Base-by-base conservation (phyloP, 257 asterid species). In the Ballota nigra region DNA sequence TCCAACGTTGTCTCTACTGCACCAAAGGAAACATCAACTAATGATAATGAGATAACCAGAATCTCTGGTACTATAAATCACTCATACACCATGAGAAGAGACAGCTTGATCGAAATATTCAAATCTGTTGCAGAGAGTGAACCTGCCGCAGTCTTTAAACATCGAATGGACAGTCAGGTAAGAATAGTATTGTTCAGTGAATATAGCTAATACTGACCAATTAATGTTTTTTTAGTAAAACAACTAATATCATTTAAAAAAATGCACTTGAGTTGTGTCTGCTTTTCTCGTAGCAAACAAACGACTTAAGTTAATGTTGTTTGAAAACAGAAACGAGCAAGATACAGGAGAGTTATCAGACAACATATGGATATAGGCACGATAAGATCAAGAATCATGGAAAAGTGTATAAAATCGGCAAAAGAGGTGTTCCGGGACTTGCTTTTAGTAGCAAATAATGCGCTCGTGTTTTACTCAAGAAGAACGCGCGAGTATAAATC, bases 131-230 rank as follows among this genome's bases (percentile, higher is more conserved):
- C 91, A 1, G 79, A 63, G 79, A 84, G 89, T 7, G 91, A 84
- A 47, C 83, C 86, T 3, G 97, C 96, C 1, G 63, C 80, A 7
- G 97, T 88, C 72, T 91, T 94, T 70, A 84, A 84, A 78, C 96
- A 91, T 79, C 90, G 95, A 45, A 90, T 94, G 87, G 99, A 94
- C 77, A 82, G 97, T 77, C 99, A 92, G 98, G 96, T 88, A 76
- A 52, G 20, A 8, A 11, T 40, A 8, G 18, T 0, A 47, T 11
- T 3, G 26, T 4, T 63, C 12, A 22, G 34, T 34, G 64, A 72
- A 53, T 38, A 57, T 86, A 91, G 96, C n/a, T n/a, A n/a, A n/a
- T n/a, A n/a, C n/a, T n/a, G n/a, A n/a, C n/a, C n/a, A n/a, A n/a
- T n/a, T n/a, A n/a, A n/a, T n/a, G n/a, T n/a, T n/a, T n/a, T n/a